A percentile compares a stretch with the other conserved stretches of the same genome.
Evolutionary conservation across 441 rosid genomes (phyloP).

Genomic region (Corymbia citriodora): DNA sequence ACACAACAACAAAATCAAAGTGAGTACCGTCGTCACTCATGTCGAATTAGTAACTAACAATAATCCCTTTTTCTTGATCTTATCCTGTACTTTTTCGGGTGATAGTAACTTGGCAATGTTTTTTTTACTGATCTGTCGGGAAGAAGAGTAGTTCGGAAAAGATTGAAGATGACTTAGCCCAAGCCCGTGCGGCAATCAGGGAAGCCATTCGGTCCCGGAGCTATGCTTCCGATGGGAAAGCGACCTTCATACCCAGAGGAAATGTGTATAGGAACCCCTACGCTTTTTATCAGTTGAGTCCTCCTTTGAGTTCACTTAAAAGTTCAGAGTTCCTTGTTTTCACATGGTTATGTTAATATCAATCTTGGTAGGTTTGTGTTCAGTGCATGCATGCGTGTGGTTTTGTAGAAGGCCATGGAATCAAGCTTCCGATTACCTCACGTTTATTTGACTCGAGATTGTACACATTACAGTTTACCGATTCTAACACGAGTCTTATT

Average conservation of each 20-base stretch:
- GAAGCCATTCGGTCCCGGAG: conserved; percentile 31
- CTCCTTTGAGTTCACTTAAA: not conserved
- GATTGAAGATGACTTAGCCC: conserved; percentile 45
- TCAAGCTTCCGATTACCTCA: not conserved
- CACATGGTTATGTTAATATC: not conserved
- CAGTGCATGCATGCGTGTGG: not conserved
- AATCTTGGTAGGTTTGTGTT: not conserved
- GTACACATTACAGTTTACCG: not conserved
- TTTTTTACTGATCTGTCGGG: not conserved
- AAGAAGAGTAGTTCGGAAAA: conserved; percentile 23
- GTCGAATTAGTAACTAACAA: not conserved
- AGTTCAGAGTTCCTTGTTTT: not conserved
- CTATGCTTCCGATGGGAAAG: conserved; percentile 13
- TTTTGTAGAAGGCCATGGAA: not conserved
- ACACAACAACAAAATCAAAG: not conserved
- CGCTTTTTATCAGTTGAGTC: conserved; percentile 58
- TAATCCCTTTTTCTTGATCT: not conserved
- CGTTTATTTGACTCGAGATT: not conserved
- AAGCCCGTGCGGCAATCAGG: conserved; percentile 49
- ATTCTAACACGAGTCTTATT: not conserved
- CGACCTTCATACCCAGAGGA: conserved; percentile 33
- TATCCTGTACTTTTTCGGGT: not conserved
- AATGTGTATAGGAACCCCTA: conserved; percentile 42
- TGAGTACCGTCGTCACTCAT: not conserved
- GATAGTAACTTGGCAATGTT: not conserved